Percentiles rank a stretch among this genome's conserved stretches.
Evolutionary conservation across 2,329 filamentous ascomycete genomes (phyloP).

Genomic region (Sarocladiaceae sp.): DNA sequence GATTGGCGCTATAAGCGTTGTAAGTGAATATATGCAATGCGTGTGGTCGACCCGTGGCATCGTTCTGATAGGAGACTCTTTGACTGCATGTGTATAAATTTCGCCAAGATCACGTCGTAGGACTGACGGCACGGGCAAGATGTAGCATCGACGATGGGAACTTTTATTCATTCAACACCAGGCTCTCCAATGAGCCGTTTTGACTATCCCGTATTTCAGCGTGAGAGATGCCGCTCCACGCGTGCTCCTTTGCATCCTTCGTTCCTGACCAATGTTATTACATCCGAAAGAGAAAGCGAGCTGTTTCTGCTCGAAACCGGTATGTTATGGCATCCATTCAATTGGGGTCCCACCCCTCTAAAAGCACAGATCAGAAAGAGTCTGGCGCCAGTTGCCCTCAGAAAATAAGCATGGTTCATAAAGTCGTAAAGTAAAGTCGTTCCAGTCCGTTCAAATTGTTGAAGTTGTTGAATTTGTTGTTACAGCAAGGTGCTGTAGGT

Average conservation of each 20-base stretch:
- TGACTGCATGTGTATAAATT: too few species aligned
- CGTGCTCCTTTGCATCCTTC: neutral
- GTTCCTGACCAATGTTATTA: conserved; percentile 2
- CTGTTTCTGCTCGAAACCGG: neutral
- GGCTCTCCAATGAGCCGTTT: conserved; percentile 7
- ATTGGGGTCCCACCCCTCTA: too few species aligned
- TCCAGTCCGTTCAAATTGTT: neutral
- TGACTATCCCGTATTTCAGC: neutral
- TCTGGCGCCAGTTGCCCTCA: neutral
- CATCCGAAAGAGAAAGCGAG: neutral
- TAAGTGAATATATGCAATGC: too few species aligned
- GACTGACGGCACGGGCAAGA: too few species aligned
- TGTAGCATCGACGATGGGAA: too few species aligned
- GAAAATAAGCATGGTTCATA: conserved; percentile 2
- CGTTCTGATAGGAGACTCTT: too few species aligned
- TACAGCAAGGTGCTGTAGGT: neutral
- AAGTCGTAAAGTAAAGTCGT: conserved; percentile 6
- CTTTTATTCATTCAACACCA: neutral
- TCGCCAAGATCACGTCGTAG: too few species aligned
- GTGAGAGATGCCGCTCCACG: neutral
- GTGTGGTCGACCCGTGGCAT: too few species aligned
- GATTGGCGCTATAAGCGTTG: too few species aligned
- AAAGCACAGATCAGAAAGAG: neutral
- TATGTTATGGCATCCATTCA: too few species aligned
- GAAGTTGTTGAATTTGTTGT: too few species aligned